phyloP scores from a whole-genome alignment of 495 filamentous ascomycete genomes.

The Aspergillus homomorphus region DNA sequence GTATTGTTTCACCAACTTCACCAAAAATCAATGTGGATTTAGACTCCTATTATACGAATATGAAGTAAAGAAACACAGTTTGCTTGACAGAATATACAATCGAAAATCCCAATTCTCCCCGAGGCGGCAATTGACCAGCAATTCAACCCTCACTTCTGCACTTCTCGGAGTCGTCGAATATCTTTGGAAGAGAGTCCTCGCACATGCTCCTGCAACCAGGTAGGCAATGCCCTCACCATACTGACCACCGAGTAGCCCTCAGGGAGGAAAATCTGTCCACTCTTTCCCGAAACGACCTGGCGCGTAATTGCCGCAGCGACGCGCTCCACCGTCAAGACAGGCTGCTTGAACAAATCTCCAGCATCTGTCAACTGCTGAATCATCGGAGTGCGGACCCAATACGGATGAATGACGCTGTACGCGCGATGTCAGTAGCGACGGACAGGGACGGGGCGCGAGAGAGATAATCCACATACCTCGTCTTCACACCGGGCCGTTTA shows the following conservation, averaged over 20 bases:
- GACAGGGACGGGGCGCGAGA: not conserved
- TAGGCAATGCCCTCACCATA: slow-evolving; percentile 36
- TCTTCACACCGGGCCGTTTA: slow-evolving; percentile 42
- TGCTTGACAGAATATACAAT: too few relatives aligned
- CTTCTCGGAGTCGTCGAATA: slow-evolving; percentile 20
- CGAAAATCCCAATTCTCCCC: too few relatives aligned
- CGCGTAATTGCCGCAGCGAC: slow-evolving; percentile 39
- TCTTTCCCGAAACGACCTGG: slow-evolving; percentile 41
- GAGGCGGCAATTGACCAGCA: not conserved
- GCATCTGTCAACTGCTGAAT: slow-evolving; percentile 40
- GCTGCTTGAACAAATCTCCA: slow-evolving; percentile 35
- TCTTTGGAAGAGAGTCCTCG: slow-evolving; percentile 28
- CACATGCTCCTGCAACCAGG: slow-evolving; percentile 40
- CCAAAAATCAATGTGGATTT: too few relatives aligned
- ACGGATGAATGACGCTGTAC: slow-evolving; percentile 40
- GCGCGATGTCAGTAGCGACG: not conserved
- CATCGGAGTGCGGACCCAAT: slow-evolving; percentile 48
- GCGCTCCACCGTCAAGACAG: slow-evolving; percentile 35
- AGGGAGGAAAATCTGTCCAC: slow-evolving; percentile 43
- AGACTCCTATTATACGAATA: too few relatives aligned
- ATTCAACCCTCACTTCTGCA: not conserved
- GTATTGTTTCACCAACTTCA: too few relatives aligned
- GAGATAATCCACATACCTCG: slow-evolving; percentile 30
- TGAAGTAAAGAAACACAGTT: too few relatives aligned
- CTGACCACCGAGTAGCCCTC: slow-evolving; percentile 19